Conservation (phyloP, 2,329 filamentous ascomycete species). For the Magnaporthales sp. region DNA sequence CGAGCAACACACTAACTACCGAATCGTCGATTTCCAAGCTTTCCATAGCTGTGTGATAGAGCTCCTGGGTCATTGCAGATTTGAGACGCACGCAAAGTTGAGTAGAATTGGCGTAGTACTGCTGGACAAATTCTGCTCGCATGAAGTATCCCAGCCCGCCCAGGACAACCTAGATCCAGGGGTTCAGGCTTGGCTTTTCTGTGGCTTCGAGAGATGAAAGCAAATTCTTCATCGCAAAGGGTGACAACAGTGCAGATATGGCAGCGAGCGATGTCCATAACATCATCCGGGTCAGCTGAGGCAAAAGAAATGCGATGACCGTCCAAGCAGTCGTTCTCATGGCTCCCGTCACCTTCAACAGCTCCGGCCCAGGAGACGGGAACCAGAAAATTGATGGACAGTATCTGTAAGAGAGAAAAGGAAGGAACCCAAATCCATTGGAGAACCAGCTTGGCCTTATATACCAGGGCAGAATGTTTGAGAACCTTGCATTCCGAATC, state of each 20-base stretch:
- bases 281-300: conserved; percentile 35
- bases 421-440: background rate
- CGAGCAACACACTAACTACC: conserved; percentile 31
- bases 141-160: conserved; percentile 41
- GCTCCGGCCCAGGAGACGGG: background rate
- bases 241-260: conserved; percentile 38
- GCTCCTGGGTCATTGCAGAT: conserved; percentile 47
- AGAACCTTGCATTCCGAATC: conserved; percentile 32
- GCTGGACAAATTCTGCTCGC: conserved; percentile 43
- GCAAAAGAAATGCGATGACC: conserved; percentile 30
- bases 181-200: conserved; percentile 31
- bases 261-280: conserved; percentile 29
- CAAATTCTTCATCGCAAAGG: conserved; percentile 44
- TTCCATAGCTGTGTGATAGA: conserved; percentile 45
- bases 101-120: conserved; percentile 49
- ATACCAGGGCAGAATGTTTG: conserved; percentile 16
- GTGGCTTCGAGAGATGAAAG: conserved; percentile 41
- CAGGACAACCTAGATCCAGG: conserved; percentile 34
- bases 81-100: conserved; percentile 47
- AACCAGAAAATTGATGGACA: background rate
- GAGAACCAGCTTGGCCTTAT: background rate
- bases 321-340: conserved; percentile 33
- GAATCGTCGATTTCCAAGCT: conserved; percentile 52
- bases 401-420: background rate
- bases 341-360: background rate